These are phyloP conservation scores for Fusarium agapanthi DNA, from an alignment of 2,329 filamentous ascomycete species.

Conservation along the genomic window DNA sequence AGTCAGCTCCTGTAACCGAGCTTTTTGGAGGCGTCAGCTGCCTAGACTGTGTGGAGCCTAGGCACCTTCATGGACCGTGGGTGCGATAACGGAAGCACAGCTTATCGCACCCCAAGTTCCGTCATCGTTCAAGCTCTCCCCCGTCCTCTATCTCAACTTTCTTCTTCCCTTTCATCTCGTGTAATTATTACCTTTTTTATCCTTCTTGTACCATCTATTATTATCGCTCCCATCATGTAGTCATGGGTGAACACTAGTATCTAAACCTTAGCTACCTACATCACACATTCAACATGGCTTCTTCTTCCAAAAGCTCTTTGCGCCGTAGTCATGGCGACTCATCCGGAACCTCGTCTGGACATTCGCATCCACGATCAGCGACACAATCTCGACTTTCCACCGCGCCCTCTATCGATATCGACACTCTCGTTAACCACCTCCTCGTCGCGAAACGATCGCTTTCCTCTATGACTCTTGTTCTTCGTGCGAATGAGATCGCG, in stretches of 20 bases:
- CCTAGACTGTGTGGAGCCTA: slow-evolving; percentile 10
- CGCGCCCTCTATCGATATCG: slow-evolving; percentile 58
- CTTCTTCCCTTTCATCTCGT: slow-evolving; percentile 6
- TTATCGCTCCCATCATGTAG: slow-evolving; percentile 36
- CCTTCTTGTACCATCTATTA: slow-evolving; percentile 3
- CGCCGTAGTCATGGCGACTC: slow-evolving; percentile 49
- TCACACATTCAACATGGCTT: slow-evolving; percentile 44
- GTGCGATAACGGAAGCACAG: slow-evolving; percentile 36
- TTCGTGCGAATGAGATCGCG: slow-evolving; percentile 87
- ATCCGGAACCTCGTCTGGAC: slow-evolving; percentile 48
- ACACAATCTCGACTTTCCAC: slow-evolving; percentile 42
- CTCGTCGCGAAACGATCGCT: slow-evolving; percentile 88
- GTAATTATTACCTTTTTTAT: background rate
- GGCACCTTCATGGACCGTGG: background rate
- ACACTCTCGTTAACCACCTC: slow-evolving; percentile 83
- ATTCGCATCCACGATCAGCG: slow-evolving; percentile 42
- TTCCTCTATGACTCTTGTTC: slow-evolving; percentile 82
- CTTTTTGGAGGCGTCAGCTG: slow-evolving; percentile 24
- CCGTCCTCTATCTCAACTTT: slow-evolving; percentile 4
- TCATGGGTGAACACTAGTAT: slow-evolving; percentile 19
- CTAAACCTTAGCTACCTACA: background rate
- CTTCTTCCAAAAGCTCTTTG: slow-evolving; percentile 44
- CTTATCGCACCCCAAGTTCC: slow-evolving; percentile 30
- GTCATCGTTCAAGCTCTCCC: slow-evolving; percentile 34
- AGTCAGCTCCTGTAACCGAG: slow-evolving; percentile 19